phyloP scores from a whole-genome alignment of 441 rosid genomes.

The Corymbia calophylla region DNA sequence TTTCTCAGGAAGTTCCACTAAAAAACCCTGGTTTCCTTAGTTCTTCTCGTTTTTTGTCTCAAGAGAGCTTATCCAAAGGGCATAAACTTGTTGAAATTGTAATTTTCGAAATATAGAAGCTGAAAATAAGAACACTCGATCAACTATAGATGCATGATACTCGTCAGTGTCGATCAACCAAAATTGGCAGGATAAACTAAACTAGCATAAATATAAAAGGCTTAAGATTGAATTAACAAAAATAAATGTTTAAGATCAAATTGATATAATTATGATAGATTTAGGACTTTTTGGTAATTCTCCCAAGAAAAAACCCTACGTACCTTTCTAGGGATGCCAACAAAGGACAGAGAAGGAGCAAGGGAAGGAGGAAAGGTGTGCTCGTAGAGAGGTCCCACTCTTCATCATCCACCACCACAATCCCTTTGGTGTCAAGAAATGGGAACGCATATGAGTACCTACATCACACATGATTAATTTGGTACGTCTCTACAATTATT shows the following conservation, averaged over 20 bases:
- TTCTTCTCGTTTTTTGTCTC: not conserved
- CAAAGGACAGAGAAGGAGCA: slow-evolving; percentile 81
- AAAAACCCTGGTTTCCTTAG: not conserved
- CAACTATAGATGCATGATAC: not conserved
- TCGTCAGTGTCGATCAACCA: not conserved
- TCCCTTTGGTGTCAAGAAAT: slow-evolving; percentile 97
- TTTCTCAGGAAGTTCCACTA: not conserved
- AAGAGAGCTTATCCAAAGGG: not conserved
- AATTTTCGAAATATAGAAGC: not conserved
- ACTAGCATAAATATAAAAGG: too few species aligned
- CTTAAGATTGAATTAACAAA: too few species aligned
- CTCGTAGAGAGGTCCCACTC: slow-evolving; percentile 91
- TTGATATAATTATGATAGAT: too few species aligned
- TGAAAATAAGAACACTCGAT: not conserved
- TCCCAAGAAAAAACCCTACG: not conserved
- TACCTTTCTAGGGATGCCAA: slow-evolving; percentile 90
- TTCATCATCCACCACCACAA: slow-evolving; percentile 70
- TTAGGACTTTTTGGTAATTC: too few species aligned
- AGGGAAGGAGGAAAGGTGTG: slow-evolving; percentile 92
- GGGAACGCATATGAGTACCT: slow-evolving; percentile 85
- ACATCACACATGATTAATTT: not conserved
- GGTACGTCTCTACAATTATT: not conserved
- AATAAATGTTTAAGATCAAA: too few species aligned
- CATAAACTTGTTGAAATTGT: not conserved
- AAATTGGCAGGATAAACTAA: too few species aligned